Evolutionary conservation across 108 stramenopile genomes (phyloP).

Genomic region (Skeletonema tropicum): DNA sequence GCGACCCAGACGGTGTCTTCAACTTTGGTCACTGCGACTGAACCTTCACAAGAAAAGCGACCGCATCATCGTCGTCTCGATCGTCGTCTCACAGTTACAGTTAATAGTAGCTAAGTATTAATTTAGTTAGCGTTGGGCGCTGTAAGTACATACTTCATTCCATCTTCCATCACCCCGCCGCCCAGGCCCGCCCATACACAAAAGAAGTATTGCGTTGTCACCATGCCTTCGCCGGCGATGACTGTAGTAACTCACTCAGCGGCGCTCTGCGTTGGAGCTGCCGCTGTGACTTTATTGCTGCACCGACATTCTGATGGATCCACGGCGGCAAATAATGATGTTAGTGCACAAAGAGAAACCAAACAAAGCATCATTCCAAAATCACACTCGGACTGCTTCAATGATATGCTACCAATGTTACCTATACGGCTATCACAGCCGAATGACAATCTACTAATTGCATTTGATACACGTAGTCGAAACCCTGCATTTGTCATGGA

Average conservation of each 20-base stretch:
- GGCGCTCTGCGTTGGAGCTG: slow-evolving; percentile 45
- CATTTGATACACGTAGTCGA: slow-evolving; percentile 71
- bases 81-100: no score
- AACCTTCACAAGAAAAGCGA: no score
- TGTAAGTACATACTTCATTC: no score
- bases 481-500: slow-evolving; percentile 83
- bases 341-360: background rate
- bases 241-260: slow-evolving; percentile 31
- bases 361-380: background rate
- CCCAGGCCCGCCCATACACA: no score
- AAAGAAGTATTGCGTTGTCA: no score
- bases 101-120: no score
- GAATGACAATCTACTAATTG: slow-evolving; percentile 74
- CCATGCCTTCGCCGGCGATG: slow-evolving; percentile 19
- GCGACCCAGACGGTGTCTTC: no score
- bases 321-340: background rate
- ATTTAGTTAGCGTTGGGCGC: no score
- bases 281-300: background rate
- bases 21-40: no score
- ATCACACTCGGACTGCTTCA: background rate
- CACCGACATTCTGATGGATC: background rate
- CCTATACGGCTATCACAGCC: slow-evolving; percentile 69
- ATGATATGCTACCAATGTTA: slow-evolving; percentile 31
- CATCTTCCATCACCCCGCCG: no score
- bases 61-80: no score